A percentile compares a stretch with the other conserved stretches of the same genome.
Evolutionary conservation across 2,329 filamentous ascomycete species (phyloP).

Genomic region (Chaetoscypha palmicola): DNA sequence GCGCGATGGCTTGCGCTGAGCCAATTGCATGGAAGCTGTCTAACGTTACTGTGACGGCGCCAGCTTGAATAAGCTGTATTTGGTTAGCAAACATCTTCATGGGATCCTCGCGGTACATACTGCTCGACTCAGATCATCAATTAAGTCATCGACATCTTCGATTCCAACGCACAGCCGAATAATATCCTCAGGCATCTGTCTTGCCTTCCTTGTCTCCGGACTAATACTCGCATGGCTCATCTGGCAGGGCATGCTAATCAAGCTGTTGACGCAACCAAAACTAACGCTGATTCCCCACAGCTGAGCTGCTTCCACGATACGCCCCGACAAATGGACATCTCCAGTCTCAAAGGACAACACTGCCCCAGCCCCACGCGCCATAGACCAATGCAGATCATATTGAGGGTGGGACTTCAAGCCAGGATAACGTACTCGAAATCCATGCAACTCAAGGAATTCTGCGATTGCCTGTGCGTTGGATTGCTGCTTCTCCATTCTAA

Average conservation of each 20-base stretch:
- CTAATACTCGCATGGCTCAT: slow-evolving; percentile 99
- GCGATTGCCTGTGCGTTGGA: slow-evolving; percentile 85
- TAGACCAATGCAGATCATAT: slow-evolving; percentile 91
- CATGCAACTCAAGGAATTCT: slow-evolving; percentile 80
- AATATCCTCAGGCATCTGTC: slow-evolving; percentile 92
- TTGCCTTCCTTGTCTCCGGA: slow-evolving; percentile 80
- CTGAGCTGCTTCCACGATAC: slow-evolving; percentile 87
- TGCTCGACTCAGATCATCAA: slow-evolving; percentile 86
- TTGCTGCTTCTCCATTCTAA: slow-evolving; percentile 99
- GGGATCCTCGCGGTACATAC: slow-evolving; percentile 48
- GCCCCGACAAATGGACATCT: slow-evolving; percentile 72
- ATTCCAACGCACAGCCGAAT: slow-evolving; percentile 95
- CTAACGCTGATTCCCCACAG: slow-evolving; percentile 95
- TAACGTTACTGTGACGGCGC: slow-evolving; percentile 78
- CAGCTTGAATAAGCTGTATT: slow-evolving; percentile 80
- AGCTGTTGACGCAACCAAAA: slow-evolving; percentile 95
- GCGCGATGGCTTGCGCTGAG: slow-evolving; percentile 21
- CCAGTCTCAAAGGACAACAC: slow-evolving; percentile 96
- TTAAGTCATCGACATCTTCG: slow-evolving; percentile 83
- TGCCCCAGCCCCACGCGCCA: slow-evolving; percentile 88
- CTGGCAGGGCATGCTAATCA: slow-evolving; percentile 98
- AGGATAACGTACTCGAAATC: slow-evolving; percentile 93
- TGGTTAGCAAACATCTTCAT: slow-evolving; percentile 19
- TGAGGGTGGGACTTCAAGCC: slow-evolving; percentile 92
- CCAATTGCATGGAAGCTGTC: slow-evolving; percentile 67